Conservation (phyloP, 1,284 basidiomycete genomes). For the Cerrena zonata region DNA sequence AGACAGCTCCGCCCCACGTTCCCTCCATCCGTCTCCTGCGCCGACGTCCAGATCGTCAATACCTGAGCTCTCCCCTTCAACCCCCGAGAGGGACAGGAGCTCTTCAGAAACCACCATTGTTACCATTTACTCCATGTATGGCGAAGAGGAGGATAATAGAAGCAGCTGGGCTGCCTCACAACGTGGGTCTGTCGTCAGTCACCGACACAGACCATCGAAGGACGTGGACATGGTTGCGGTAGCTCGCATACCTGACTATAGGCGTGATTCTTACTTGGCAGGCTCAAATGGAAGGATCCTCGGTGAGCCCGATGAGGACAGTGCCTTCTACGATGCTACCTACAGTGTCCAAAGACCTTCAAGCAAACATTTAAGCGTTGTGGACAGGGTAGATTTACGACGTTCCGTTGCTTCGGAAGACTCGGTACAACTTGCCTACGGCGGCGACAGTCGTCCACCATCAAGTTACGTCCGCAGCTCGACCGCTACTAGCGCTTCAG, state of each 20-base stretch:
- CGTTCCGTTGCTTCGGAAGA: slow-evolving; percentile 24
- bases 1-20: slow-evolving; percentile 15
- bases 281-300: slow-evolving; percentile 11
- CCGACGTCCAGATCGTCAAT: slow-evolving; percentile 18
- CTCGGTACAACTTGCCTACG: slow-evolving; percentile 25
- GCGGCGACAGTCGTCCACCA: slow-evolving; percentile 23
- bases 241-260: slow-evolving; percentile 15
- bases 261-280: slow-evolving; percentile 19
- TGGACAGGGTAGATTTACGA: slow-evolving; percentile 17
- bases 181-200: slow-evolving; percentile 24
- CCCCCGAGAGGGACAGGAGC: slow-evolving; percentile 30
- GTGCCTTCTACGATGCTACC: slow-evolving; percentile 27
- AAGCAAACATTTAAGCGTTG: slow-evolving; percentile 18
- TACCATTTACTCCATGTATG: slow-evolving; percentile 78
- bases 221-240: slow-evolving; percentile 21
- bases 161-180: slow-evolving; percentile 37
- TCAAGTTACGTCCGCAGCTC: slow-evolving; percentile 19
- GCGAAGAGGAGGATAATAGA: slow-evolving; percentile 33
- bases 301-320: slow-evolving; percentile 22
- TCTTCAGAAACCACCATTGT: slow-evolving; percentile 62
- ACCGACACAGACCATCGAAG: slow-evolving; percentile 19
- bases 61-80: slow-evolving; percentile 24
- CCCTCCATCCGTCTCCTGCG: slow-evolving; percentile 20
- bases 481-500: slow-evolving; percentile 12
- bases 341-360: slow-evolving; percentile 22